Conservation (phyloP, 257 asterid species). For the Gardenia jasminoides region DNA sequence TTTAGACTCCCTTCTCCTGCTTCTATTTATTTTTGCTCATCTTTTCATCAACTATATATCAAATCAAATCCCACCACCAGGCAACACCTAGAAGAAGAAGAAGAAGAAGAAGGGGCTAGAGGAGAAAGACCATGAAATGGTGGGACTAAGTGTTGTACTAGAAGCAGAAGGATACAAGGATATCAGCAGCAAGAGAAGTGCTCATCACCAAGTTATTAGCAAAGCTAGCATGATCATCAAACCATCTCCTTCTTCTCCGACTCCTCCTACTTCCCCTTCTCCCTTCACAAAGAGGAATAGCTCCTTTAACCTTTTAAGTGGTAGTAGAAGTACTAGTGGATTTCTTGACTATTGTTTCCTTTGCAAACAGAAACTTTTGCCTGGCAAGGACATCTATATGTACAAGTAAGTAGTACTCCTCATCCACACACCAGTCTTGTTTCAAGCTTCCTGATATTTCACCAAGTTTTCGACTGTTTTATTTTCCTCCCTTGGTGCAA, state of each 20-base stretch:
- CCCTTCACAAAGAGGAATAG: constrained; percentile 21
- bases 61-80: neutral
- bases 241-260: constrained; percentile 28
- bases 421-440: neutral
- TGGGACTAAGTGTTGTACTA: constrained; percentile 82
- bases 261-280: constrained; percentile 24
- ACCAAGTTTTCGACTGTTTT: constrained; percentile 1
- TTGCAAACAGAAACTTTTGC: constrained; percentile 63
- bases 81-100: neutral
- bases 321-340: constrained; percentile 9
- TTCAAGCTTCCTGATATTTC: neutral
- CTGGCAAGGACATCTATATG: constrained; percentile 88
- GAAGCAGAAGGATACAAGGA: constrained; percentile 58
- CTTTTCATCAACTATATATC: constrained; percentile 5
- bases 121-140: constrained; percentile 54
- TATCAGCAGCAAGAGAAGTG: constrained; percentile 20
- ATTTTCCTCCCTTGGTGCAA: neutral
- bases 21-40: constrained; percentile 20
- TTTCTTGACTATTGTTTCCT: constrained; percentile 77
- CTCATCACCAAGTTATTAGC: constrained; percentile 49
- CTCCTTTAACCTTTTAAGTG: neutral
- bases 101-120: constrained; percentile 2
- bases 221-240: constrained; percentile 65
- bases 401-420: constrained; percentile 61
- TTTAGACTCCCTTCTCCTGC: constrained; percentile 1